Evolutionary conservation across 2,329 filamentous ascomycete genomes (phyloP), one percentile per base, ranked within the genome.

Genomic region (Penicillium olsonii): DNA sequence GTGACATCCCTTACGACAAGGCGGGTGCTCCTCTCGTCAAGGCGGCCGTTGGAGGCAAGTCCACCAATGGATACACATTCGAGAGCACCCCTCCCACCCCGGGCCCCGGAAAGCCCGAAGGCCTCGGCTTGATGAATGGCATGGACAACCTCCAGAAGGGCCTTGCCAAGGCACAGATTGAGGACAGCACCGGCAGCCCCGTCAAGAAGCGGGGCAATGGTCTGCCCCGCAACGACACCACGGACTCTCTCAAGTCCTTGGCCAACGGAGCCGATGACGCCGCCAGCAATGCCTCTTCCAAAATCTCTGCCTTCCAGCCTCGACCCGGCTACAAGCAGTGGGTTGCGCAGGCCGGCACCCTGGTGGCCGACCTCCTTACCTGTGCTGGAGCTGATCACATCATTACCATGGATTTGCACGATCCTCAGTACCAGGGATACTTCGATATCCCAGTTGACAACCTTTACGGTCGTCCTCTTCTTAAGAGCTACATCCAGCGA

Each of bases 391-490:
- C 94, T 38, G 92, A 99, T 70, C 94, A 97, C 72, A 87, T 94
- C 68, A 96, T 97, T 69, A 96, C 92, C 26, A 95, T 99, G 88
- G 94, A 99, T 68, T 81, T 99, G 44, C 90, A 94, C 69, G 92
- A 96, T 70, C 88, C 90, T 35, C 91, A 99, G 73, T 97, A 97
- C 67, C 94, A 99, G 73, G 94, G 94, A 45, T 99, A 96, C 79
- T 97, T 99, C 68, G 92, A 99, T 67, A 96, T 97, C 50, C 94
- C 94, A 2, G 94, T 99, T 48, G 94, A 99, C 75, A 99, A 99
- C 70, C 80, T 99, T 15, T 97, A 97, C 74, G 92, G 75, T 12
- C 68, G 75, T 43, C 75, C 75, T 29, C 63, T 77, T 27, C 60
- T 86, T 49, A 82, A 83, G 66, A 83, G 81, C 62, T 85, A 85